Evolutionary conservation across 2,329 filamentous ascomycete genomes (phyloP).

Genomic region (Cryphonectria japonica): DNA sequence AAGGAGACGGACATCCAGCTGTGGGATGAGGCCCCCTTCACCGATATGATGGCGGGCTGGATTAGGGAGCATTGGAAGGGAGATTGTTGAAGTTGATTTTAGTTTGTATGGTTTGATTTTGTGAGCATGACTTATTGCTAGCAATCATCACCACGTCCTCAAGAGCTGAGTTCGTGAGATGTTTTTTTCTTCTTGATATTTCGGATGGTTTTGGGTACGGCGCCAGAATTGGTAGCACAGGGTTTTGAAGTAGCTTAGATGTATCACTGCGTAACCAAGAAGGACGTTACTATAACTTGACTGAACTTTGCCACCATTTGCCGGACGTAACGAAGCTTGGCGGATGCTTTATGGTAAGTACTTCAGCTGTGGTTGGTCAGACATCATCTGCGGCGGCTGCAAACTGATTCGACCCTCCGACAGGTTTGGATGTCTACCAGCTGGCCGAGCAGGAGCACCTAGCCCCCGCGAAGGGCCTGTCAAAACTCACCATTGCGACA

Average conservation of each 20-base stretch:
- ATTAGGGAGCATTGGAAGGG: constrained; percentile 61
- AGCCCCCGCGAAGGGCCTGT: too few relatives aligned
- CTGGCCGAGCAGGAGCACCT: too few relatives aligned
- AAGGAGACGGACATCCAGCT: constrained; percentile 49
- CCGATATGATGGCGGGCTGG: constrained; percentile 60
- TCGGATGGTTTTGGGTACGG: neutral
- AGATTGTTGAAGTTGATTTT: constrained; percentile 42
- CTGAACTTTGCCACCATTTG: neutral
- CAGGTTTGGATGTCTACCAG: too few relatives aligned
- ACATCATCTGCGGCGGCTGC: neutral
- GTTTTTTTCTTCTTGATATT: neutral
- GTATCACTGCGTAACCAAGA: neutral
- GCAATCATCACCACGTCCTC: neutral
- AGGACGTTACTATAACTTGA: neutral
- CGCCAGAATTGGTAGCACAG: constrained; percentile 4
- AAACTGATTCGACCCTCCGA: too few relatives aligned
- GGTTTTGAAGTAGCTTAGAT: neutral
- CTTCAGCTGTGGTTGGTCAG: neutral
- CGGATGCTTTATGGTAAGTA: too few relatives aligned
- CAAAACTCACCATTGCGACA: too few relatives aligned
- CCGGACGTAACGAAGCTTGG: neutral
- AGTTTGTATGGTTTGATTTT: too few relatives aligned
- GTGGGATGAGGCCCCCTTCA: constrained; percentile 60
- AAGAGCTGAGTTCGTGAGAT: constrained; percentile 12
- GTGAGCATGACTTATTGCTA: neutral